These are phyloP conservation scores for Gnaphalium uliginosum DNA, from an alignment of 129 eudicot genomes.

Conservation along the genomic window DNA sequence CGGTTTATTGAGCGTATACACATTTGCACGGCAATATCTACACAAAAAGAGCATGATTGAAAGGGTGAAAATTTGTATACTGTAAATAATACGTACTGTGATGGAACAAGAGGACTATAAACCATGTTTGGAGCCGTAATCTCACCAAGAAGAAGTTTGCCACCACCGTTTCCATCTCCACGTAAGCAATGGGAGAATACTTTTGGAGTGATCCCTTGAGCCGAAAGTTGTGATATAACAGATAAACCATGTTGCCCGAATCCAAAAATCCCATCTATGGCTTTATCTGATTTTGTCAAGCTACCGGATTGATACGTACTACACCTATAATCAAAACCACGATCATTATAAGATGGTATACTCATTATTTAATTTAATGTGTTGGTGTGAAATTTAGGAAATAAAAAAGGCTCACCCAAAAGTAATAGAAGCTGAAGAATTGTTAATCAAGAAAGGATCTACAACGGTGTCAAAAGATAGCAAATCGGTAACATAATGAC, in stretches of 20 bases:
- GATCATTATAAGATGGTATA: neutral
- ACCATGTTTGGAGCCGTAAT: slow-evolving; percentile 85
- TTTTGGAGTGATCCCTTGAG: slow-evolving; percentile 86
- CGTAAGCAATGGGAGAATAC: slow-evolving; percentile 95
- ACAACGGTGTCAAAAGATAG: slow-evolving; percentile 70
- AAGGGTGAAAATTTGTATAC: slow-evolving; percentile 7
- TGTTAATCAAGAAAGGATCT: slow-evolving; percentile 63
- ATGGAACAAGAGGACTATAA: slow-evolving; percentile 96
- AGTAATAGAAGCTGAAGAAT: slow-evolving; percentile 81
- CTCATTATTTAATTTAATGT: no score
- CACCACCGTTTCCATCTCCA: slow-evolving; percentile 93
- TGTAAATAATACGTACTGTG: slow-evolving; percentile 68
- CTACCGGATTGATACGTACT: slow-evolving; percentile 89
- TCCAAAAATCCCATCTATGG: slow-evolving; percentile 94
- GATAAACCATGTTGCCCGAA: slow-evolving; percentile 81
- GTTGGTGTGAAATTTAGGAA: neutral
- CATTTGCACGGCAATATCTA: neutral
- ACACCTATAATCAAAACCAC: slow-evolving; percentile 56
- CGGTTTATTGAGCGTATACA: no score
- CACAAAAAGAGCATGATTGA: neutral
- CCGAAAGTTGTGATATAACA: slow-evolving; percentile 78
- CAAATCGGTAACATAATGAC: slow-evolving; percentile 79
- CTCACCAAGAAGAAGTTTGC: slow-evolving; percentile 95
- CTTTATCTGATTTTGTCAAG: slow-evolving; percentile 77
- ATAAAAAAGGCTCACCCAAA: slow-evolving; percentile 63